phyloP scores from a whole-genome alignment of 192 early-diverging fungal genomes.

The Mortierella claussenii region DNA sequence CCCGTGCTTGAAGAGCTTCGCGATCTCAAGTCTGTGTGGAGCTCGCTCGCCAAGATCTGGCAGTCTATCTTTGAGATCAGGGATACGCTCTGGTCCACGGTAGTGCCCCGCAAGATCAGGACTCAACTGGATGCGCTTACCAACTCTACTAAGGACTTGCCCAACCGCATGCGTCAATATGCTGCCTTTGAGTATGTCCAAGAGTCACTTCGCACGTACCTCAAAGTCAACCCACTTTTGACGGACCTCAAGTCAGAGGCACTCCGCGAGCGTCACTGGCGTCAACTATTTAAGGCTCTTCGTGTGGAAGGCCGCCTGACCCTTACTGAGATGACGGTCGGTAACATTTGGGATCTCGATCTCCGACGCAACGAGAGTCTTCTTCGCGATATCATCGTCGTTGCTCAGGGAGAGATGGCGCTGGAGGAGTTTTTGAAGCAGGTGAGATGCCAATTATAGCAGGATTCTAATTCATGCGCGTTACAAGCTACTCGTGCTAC shows the following conservation, averaged over 20 bases:
- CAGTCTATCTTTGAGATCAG: conserved; percentile 82
- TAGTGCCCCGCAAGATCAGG: conserved; percentile 91
- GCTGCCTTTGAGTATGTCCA: conserved; percentile 96
- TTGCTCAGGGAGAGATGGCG: conserved; percentile 99
- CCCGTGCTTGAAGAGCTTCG: conserved; percentile 91
- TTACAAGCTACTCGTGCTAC: too few species aligned
- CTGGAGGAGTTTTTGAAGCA: conserved; percentile 98
- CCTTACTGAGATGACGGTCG: conserved; percentile 90
- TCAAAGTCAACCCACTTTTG: conserved; percentile 85
- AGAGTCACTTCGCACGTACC: conserved; percentile 78
- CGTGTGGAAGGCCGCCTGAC: conserved; percentile 74
- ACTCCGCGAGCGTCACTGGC: conserved; percentile 97
- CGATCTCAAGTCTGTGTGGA: conserved; percentile 96
- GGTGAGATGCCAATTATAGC: conserved; percentile 11
- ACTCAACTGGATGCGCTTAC: conserved; percentile 87
- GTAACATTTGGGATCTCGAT: conserved; percentile 95
- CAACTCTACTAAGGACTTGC: conserved; percentile 88
- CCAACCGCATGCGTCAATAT: conserved; percentile 97
- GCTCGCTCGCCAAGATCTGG: conserved; percentile 85
- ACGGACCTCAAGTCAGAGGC: conserved; percentile 97
- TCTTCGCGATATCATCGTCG: conserved; percentile 90
- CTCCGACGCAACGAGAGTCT: conserved; percentile 85
- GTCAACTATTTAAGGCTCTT: conserved; percentile 88
- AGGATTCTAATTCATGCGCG: not conserved
- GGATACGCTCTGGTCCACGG: conserved; percentile 87